phyloP scores from a whole-genome alignment of 306 rosid genomes.

The Inga leiocalycina region DNA sequence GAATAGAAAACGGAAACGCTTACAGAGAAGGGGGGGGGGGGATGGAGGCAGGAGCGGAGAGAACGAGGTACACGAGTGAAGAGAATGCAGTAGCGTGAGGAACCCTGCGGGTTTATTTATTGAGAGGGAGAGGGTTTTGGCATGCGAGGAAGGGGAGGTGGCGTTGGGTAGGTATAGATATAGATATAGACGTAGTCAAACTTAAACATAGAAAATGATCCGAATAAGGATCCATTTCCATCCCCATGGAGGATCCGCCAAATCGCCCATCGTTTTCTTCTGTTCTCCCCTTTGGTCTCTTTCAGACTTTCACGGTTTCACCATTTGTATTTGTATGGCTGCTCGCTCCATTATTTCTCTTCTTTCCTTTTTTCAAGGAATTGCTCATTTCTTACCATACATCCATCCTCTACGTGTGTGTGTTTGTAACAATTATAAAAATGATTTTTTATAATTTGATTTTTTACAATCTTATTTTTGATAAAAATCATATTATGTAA shows the following conservation, averaged over 20 bases:
- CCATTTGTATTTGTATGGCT: neutral
- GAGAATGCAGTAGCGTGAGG: neutral
- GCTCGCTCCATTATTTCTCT: neutral
- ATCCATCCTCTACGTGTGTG: too few relatives aligned
- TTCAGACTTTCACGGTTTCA: neutral
- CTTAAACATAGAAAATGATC: neutral
- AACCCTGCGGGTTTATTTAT: neutral
- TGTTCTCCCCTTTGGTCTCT: neutral
- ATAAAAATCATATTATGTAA: too few relatives aligned
- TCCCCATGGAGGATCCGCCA: neutral
- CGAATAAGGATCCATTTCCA: neutral
- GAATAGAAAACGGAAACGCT: neutral
- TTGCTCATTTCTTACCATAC: neutral
- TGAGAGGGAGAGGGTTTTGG: neutral
- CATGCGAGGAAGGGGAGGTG: neutral
- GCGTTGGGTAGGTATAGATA: neutral
- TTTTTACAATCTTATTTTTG: too few relatives aligned
- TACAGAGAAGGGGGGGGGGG: neutral
- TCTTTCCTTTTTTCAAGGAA: neutral
- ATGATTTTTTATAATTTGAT: too few relatives aligned
- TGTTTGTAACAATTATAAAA: too few relatives aligned
- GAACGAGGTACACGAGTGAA: neutral
- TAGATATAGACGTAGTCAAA: neutral
- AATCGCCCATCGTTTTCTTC: neutral
- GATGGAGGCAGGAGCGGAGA: neutral